A percentile compares a stretch with the other conserved stretches of the same genome.
Conservation (phyloP, 225 moss, liverwort and hornwort genomes). For the Marchantia polymorpha region DNA sequence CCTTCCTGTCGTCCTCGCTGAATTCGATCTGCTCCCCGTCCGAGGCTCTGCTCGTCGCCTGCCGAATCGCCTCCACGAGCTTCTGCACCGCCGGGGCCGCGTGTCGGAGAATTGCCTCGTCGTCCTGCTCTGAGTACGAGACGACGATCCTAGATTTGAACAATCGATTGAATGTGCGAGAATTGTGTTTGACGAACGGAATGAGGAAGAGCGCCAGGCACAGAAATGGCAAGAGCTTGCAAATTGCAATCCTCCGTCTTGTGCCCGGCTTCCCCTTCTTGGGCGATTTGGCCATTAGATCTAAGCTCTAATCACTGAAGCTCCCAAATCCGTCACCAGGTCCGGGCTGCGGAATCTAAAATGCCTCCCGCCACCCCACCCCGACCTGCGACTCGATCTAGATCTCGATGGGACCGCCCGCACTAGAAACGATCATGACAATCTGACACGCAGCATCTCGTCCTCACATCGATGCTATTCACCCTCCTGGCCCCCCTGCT, state of each 20-base stretch:
- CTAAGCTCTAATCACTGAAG: background rate
- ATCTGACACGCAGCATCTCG: too few relatives aligned
- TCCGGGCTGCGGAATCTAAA: too few relatives aligned
- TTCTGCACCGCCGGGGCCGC: conserved; percentile 3
- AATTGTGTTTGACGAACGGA: background rate
- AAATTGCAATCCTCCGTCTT: background rate
- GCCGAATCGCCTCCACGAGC: conserved; percentile 34
- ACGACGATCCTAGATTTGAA: background rate
- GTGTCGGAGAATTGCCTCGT: background rate
- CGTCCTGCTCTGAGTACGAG: background rate
- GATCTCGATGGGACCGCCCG: too few relatives aligned
- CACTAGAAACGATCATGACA: too few relatives aligned
- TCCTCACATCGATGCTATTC: too few relatives aligned
- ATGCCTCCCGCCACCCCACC: too few relatives aligned
- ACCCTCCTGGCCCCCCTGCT: too few relatives aligned
- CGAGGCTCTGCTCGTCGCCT: conserved; percentile 23
- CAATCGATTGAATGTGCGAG: too few relatives aligned
- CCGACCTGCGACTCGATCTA: too few relatives aligned
- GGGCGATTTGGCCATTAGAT: background rate
- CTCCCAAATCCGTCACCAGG: too few relatives aligned
- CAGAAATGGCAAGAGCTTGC: background rate
- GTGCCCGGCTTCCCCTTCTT: background rate
- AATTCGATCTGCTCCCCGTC: conserved; percentile 17
- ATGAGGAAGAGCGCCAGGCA: background rate
- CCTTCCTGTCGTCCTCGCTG: conserved; percentile 23